These are phyloP conservation scores for Metschnikowia dekortorum DNA, from an alignment of 805 yeast genomes.

Conservation along the genomic window DNA sequence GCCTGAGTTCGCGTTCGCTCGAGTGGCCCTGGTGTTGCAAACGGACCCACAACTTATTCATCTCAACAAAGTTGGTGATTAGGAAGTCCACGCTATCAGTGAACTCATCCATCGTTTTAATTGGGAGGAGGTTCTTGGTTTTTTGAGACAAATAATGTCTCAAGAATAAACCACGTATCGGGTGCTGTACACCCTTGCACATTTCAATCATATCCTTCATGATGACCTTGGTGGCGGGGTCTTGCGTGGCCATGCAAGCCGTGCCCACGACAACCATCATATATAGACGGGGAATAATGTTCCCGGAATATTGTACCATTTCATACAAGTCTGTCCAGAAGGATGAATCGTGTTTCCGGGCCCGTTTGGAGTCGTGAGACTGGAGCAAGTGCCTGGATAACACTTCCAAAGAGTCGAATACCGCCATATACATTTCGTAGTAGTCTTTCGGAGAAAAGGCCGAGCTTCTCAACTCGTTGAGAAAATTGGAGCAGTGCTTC, in stretches of 20 bases:
- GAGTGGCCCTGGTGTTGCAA: conserved; percentile 94
- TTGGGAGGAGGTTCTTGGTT: conserved; percentile 62
- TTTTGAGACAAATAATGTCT: conserved; percentile 86
- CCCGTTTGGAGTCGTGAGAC: conserved; percentile 62
- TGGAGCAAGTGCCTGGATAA: conserved; percentile 63
- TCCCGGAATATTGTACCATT: conserved; percentile 91
- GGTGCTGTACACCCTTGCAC: conserved; percentile 96
- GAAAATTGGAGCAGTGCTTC: conserved; percentile 77
- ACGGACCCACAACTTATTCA: conserved; percentile 98
- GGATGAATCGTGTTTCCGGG: conserved; percentile 22
- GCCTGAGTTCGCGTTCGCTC: conserved; percentile 69
- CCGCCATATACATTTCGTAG: conserved; percentile 82
- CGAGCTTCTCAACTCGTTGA: conserved; percentile 76
- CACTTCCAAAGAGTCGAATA: conserved; percentile 74
- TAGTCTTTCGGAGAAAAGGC: conserved; percentile 82
- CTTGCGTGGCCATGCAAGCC: conserved; percentile 72
- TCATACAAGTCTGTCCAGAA: conserved; percentile 84
- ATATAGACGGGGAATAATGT: conserved; percentile 85
- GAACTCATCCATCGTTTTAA: conserved; percentile 36
- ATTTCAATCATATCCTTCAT: conserved; percentile 96
- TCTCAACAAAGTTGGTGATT: conserved; percentile 84
- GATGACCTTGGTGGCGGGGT: conserved; percentile 78
- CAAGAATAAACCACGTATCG: conserved; percentile 84
- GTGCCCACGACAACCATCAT: conserved; percentile 95
- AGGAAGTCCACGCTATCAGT: conserved; percentile 74